These are phyloP conservation scores for Ophiocordyceps unilateralis DNA, from an alignment of 2,329 filamentous ascomycete genomes.

Conservation along the genomic window DNA sequence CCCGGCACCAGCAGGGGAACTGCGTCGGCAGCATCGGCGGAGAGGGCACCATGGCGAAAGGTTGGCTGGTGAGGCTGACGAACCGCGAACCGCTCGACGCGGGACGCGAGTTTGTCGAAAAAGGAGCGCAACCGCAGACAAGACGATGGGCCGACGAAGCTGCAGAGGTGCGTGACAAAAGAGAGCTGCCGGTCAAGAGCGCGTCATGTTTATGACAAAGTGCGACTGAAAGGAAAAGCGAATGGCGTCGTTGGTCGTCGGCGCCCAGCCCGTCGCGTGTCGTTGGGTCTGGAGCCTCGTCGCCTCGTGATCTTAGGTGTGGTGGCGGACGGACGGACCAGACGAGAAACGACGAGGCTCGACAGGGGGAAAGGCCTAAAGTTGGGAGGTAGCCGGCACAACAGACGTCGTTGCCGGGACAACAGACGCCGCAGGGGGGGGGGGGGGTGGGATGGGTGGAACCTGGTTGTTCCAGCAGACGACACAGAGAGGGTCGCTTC, in stretches of 20 bases:
- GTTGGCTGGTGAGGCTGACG: not conserved
- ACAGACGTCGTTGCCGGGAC: not conserved
- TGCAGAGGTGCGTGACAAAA: no score
- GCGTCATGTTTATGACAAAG: not conserved
- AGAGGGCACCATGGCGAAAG: slow-evolving; percentile 31
- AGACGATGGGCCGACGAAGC: not conserved
- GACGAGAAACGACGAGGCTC: not conserved
- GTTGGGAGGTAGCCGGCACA: not conserved
- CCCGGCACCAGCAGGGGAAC: slow-evolving; percentile 84
- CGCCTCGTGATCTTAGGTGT: not conserved
- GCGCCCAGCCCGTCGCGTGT: not conserved
- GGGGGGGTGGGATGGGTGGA: not conserved
- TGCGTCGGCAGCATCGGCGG: slow-evolving; percentile 50
- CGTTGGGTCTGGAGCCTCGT: not conserved
- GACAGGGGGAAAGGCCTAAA: not conserved
- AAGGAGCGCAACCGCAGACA: not conserved
- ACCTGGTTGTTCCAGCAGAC: no score
- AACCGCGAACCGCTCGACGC: not conserved
- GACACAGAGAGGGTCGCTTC: no score
- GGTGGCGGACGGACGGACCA: not conserved
- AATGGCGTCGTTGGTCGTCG: not conserved
- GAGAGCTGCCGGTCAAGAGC: not conserved
- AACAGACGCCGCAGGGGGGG: not conserved
- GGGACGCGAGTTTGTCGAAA: not conserved
- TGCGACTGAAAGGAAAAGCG: not conserved